Base-by-base conservation (phyloP, 352 stramenopile species). In the Globisporangium acanthophoron region DNA sequence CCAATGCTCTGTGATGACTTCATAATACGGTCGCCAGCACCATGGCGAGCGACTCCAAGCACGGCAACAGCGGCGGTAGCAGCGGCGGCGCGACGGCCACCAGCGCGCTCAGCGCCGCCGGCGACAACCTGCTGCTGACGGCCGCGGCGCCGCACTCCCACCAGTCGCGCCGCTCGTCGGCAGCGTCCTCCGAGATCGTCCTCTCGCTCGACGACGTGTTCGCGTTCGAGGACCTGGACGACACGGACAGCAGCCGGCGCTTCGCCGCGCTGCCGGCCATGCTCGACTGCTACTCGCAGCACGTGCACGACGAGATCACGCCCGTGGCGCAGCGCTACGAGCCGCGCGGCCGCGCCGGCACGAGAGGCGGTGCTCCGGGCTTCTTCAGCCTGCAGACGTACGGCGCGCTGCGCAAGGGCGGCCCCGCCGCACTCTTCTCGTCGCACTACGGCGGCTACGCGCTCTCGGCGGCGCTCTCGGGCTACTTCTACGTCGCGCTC, bases 381-480 rank as follows among this genome's bases (percentile, higher is more conserved):
- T 77, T 82, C 51, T 78, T 79, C 61, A 86, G 86, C 58, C 85
- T 88, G 55, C 75, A 91, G 54, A 69, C 83, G 56, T 91, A 86
- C 67, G 80, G 79, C 39, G 76, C 75, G 47, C 56, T 91, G 21
- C 77, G 59, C 41, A 59, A 65, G 29, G 59, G 59, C 18, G 59
- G 53, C 3, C 21, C 31, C 6, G 59, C 59, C 5, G 18, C 44
- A 35, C 59, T 65, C 13, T 44, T 65, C 20, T 56, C 59, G 21
- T n/a, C 40, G 6, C 21, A 24, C 18, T 59, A 65, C 59, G 33
- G 45, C 16, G 59, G 59, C 20, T 65, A 65, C 53, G 46, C 47
- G 37, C 33, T 65, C 29, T 65, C 59, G 5, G 59, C 52, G 9
- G 44, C 37, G 29, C 37, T 39, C 24, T 54, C 59, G 1, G 59